Conservation (phyloP, 768 basidiomycete genomes). For the Hypsizygus marmoreus region DNA sequence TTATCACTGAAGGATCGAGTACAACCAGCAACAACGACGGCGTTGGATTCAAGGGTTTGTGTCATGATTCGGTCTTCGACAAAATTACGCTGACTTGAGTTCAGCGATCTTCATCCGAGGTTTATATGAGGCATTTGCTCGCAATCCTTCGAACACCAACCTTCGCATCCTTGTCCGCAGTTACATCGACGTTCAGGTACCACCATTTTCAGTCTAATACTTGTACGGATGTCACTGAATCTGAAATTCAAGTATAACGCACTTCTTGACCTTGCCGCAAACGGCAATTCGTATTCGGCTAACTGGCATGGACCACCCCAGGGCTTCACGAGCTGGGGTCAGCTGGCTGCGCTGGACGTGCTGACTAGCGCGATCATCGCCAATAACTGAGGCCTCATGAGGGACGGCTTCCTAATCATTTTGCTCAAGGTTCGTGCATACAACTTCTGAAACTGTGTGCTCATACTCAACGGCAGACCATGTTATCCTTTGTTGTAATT, state of each 20-base stretch:
- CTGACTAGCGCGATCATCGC: slow-evolving; percentile 39
- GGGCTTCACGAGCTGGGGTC: slow-evolving; percentile 50
- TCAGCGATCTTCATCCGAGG: slow-evolving; percentile 49
- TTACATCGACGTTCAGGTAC: slow-evolving; percentile 55
- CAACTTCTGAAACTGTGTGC: too few relatives aligned
- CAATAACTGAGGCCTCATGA: slow-evolving; percentile 27
- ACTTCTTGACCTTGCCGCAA: slow-evolving; percentile 48
- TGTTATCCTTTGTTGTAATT: too few relatives aligned
- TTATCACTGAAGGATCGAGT: slow-evolving; percentile 54
- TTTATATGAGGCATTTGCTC: slow-evolving; percentile 44
- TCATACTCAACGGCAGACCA: too few relatives aligned
- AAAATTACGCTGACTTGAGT: not conserved
- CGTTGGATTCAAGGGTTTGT: slow-evolving; percentile 53
- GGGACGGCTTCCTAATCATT: too few relatives aligned
- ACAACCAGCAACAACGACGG: slow-evolving; percentile 42
- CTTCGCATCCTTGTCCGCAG: slow-evolving; percentile 46
- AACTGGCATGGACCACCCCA: slow-evolving; percentile 49
- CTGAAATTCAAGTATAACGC: slow-evolving; percentile 61
- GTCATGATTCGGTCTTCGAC: not conserved
- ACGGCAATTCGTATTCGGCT: slow-evolving; percentile 45
- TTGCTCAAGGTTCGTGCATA: too few relatives aligned
- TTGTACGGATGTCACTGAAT: too few relatives aligned
- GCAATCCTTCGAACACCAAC: slow-evolving; percentile 36
- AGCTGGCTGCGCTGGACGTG: slow-evolving; percentile 49
- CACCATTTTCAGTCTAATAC: too few relatives aligned